These are phyloP conservation scores for Stemphylium vesicarium DNA, from an alignment of 2,329 filamentous ascomycete species.

Conservation along the genomic window DNA sequence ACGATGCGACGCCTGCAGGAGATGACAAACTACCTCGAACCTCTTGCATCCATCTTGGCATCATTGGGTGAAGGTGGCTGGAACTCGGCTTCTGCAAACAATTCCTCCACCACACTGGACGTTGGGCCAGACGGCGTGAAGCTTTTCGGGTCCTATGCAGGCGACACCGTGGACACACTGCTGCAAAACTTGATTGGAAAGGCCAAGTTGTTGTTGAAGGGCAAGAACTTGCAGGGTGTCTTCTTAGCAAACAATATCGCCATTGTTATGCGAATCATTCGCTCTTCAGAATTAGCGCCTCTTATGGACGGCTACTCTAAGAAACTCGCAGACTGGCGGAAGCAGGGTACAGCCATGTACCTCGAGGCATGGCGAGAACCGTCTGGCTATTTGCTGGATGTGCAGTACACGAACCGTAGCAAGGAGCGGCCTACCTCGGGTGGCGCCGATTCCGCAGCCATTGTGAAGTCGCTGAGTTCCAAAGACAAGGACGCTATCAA, in stretches of 20 bases:
- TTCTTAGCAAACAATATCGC: constrained; percentile 89
- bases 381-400: constrained; percentile 81
- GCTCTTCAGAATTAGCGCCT: constrained; percentile 76
- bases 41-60: constrained; percentile 87
- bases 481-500: constrained; percentile 98
- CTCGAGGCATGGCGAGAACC: constrained; percentile 88
- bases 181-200: constrained; percentile 78
- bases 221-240: constrained; percentile 78
- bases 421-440: constrained; percentile 69
- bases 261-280: constrained; percentile 83
- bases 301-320: constrained; percentile 69
- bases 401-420: constrained; percentile 82
- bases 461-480: constrained; percentile 81
- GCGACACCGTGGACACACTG: constrained; percentile 84
- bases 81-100: constrained; percentile 61
- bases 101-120: constrained; percentile 73
- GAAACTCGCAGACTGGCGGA: constrained; percentile 83
- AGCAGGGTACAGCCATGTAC: constrained; percentile 82
- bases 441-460: constrained; percentile 75
- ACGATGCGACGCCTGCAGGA: constrained; percentile 85
- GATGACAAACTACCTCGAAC: constrained; percentile 84
- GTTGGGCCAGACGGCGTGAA: constrained; percentile 86
- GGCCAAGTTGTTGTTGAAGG: constrained; percentile 72
- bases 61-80: constrained; percentile 94
- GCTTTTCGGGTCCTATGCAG: constrained; percentile 87